Percentiles rank a stretch among this genome's conserved stretches.
phyloP scores from a whole-genome alignment of 2,329 filamentous ascomycete species.

The Penicillium freii region DNA sequence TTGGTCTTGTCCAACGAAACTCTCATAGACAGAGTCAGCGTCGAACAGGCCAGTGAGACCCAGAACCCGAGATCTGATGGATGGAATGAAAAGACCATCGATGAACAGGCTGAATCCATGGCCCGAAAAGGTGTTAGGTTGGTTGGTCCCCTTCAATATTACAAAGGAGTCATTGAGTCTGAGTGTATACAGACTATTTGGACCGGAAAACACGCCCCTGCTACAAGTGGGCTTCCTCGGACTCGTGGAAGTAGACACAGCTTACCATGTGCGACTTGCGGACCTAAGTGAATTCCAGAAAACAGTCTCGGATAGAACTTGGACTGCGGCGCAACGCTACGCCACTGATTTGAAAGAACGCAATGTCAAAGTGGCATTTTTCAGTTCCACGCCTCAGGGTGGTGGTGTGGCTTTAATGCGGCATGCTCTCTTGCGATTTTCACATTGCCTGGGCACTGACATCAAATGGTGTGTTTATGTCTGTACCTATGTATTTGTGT shows the following conservation, averaged over 20 bases:
- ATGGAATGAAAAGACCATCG: slow-evolving; percentile 61
- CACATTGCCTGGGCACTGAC: slow-evolving; percentile 64
- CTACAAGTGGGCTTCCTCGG: slow-evolving; percentile 66
- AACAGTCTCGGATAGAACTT: slow-evolving; percentile 62
- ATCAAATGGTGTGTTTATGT: slow-evolving; percentile 64
- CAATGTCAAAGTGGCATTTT: slow-evolving; percentile 71
- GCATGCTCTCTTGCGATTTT: slow-evolving; percentile 72
- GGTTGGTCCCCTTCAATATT: not conserved
- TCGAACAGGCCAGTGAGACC: slow-evolving; percentile 26
- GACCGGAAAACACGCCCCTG: slow-evolving; percentile 67
- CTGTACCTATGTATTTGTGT: not conserved
- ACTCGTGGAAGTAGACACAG: slow-evolving; percentile 67
- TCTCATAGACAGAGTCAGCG: slow-evolving; percentile 12
- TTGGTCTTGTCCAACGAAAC: slow-evolving; percentile 55
- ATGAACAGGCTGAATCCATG: slow-evolving; percentile 80
- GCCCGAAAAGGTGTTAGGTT: slow-evolving; percentile 74
- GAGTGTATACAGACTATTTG: slow-evolving; percentile 58
- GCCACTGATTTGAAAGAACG: slow-evolving; percentile 61
- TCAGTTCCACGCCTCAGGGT: slow-evolving; percentile 78
- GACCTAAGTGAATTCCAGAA: slow-evolving; percentile 57
- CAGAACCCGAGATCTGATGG: not conserved
- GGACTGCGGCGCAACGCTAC: slow-evolving; percentile 63
- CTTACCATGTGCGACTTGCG: slow-evolving; percentile 62
- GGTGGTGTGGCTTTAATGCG: slow-evolving; percentile 80
- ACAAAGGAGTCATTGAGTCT: slow-evolving; percentile 1